phyloP scores from a whole-genome alignment of 331 rosid species.

The Quercus lobata region DNA sequence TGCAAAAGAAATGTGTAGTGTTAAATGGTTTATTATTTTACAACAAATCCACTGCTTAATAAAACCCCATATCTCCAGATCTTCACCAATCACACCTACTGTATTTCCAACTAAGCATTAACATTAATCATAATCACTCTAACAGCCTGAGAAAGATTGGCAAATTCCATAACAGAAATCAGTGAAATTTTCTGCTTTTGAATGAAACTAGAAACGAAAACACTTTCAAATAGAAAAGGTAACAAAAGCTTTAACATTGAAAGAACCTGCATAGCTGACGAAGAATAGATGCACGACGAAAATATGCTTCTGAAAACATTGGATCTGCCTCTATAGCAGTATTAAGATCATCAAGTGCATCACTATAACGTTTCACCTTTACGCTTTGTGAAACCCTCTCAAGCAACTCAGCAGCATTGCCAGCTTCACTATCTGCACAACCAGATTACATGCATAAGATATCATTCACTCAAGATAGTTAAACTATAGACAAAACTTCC shows the following conservation, averaged over 20 bases:
- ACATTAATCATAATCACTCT: neutral
- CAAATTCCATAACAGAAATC: neutral
- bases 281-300: conserved; percentile 73
- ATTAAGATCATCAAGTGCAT: conserved; percentile 93
- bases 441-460: conserved; percentile 12
- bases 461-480: conserved; percentile 2
- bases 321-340: conserved; percentile 93
- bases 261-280: conserved; percentile 84
- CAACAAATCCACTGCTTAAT: neutral
- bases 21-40: neutral
- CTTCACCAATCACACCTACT: neutral
- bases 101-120: neutral
- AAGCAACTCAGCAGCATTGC: conserved; percentile 70
- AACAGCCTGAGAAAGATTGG: neutral
- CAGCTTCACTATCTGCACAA: conserved; percentile 58
- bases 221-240: conserved; percentile 7
- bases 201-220: neutral
- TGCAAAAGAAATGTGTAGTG: too few species aligned
- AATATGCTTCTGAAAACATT: conserved; percentile 75
- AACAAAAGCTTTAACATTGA: neutral
- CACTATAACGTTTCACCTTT: conserved; percentile 69
- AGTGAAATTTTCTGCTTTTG: neutral
- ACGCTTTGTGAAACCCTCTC: conserved; percentile 70
- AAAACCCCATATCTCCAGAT: neutral
- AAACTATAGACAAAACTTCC: neutral